Base-by-base conservation (phyloP, 2,329 filamentous ascomycete species). In the Macrophomina tecta region DNA sequence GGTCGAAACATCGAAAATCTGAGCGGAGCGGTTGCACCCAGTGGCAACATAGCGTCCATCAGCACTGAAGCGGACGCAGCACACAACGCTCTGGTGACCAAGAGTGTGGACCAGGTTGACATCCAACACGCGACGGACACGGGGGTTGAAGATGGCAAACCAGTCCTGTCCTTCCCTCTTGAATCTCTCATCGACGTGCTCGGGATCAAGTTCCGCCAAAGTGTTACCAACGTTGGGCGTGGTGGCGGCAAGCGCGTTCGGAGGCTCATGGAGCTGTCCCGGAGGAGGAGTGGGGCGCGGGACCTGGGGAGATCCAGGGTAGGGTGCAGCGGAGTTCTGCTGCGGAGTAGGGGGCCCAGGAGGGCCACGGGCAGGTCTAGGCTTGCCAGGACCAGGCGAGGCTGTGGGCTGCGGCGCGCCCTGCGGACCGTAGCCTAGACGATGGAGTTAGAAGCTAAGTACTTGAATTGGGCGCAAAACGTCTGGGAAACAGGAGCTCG, bases 1-100 rank as follows among this genome's bases (percentile, higher is more conserved):
- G 16, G 88, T 91, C 73, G 88, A 86, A 49, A 98, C 94, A 71
- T 99, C 95, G 79, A 95, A 99, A 73, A 99, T 99, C 80, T 98
- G 94, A n/a, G 95, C 95, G n/a, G 93, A 97, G 70, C 94, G 86
- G 80, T 99, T 99, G 85, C 95, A 98, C 51, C 95, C 95, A 5
- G 95, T 99, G 7, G 95, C 95, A 65, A 99, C 91, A 73, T 92
- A 97, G 76, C 97, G 94, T 72, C 95, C 95, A 75, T 99, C 95
- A 65, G 91, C 88, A 77, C 94, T 98, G 84, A 99, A 99, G 67
- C 95, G 88, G 42, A 99, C 95, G 78, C 95, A 99, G 85, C 95
- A 99, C 0, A 99, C 95, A 3, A 99, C 95, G 73, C 94, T 98
- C 76, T 97, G 92, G 76, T 99, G 95, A 68, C 89, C 88, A 64